Evolutionary conservation across 768 basidiomycete species (phyloP), one percentile per base, ranked within the genome.

Genomic region (Tulasnella sp.): DNA sequence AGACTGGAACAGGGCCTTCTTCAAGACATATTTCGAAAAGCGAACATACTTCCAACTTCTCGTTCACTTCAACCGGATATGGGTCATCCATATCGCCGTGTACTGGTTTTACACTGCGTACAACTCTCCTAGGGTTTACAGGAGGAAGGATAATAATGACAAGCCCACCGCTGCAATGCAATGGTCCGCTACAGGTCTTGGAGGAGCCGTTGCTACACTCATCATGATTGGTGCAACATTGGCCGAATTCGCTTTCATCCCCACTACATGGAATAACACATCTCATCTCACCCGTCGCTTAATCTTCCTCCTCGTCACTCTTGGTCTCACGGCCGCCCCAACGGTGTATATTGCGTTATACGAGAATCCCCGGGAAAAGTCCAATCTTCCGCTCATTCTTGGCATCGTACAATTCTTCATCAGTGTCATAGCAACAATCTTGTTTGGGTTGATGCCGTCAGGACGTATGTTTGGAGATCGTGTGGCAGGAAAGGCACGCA

Each of bases 11-110:
- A 74, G 81, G 20, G 92, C 81, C 3, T 98, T 98, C 68, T 95
- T 91, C 85, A 98, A 99, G 72, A 98, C 93, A 0, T 99, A 98
- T 67, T 91, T 83, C 57, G 95, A 99, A 66, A 90, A 91, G 62
- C 89, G 95, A 29, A 92, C 92, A 0, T 89, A 92, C 65, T 85
- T 91, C 33, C 95, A 99, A 65, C 74, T 98, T 1, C 76, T 98
- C 52, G 92, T 99, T 76, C 96, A 99, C 73, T 99, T 99, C 72
- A 98, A 98, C 70, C 87, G 93, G 44, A 88, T 99, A 59, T 99
- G 95, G 92, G 90, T 98, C 66, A 83, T 93, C 57, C 95, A 98
- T 68, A 72, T 99, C 53, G 77, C 92, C 29, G 67, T 96, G 63
- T 98, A 82, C 72, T 98, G 83, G 76, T 96, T 81, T 69, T 98